Base-by-base conservation (phyloP, 2,329 filamentous ascomycete species). In the Aureobasidium sp. region DNA sequence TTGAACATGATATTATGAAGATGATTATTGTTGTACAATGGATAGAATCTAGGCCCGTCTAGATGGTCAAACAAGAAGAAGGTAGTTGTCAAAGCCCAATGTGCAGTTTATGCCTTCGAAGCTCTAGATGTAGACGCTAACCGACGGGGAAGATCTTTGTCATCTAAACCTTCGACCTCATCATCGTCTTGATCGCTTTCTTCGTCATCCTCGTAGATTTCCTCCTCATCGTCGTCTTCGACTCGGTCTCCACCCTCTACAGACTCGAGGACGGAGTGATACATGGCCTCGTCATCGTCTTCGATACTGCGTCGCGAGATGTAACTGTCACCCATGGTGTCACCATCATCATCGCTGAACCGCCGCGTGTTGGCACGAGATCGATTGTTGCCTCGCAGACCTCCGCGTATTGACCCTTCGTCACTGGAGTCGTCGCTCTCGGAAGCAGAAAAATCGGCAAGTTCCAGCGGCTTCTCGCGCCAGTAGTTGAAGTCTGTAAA, bases 401-500 rank as follows among this genome's bases (percentile, higher is more conserved):
- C 51, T 56, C 31, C 63, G 37, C 5, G 62, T 48, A 34, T 42
- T 44, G n/a, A 55, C 44, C 62, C 65, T 11, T 59, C 64, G 20
- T 65, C 63, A 9, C 67, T 66, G 2, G 74, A 73, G 47, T 78
- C 79, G 4, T 83, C 82, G 36, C 81, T 86, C 64, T 94, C 92
- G 48, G 89, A 95, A 58, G 88, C 89, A 0, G 89, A 91, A 68
- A 97, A 97, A 60, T 96, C 90, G 45, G 91, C 89, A 29, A 97
- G 77, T 56, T 96, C 91, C 17, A 93, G 81, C 2, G 91, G 90
- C 52, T 83, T 82, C 65, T 96, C 89, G 65, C 95, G 84, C 94
- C 94, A 99, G 77, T 96, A 99, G 62, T 87, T 93, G 76, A 99
- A 99, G 73, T 99, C 94, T 0, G 94, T 99, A 71, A 90, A 99